These are phyloP conservation scores for Nigrospora sphaerica DNA, from an alignment of 2,329 filamentous ascomycete species.

Conservation along the genomic window DNA sequence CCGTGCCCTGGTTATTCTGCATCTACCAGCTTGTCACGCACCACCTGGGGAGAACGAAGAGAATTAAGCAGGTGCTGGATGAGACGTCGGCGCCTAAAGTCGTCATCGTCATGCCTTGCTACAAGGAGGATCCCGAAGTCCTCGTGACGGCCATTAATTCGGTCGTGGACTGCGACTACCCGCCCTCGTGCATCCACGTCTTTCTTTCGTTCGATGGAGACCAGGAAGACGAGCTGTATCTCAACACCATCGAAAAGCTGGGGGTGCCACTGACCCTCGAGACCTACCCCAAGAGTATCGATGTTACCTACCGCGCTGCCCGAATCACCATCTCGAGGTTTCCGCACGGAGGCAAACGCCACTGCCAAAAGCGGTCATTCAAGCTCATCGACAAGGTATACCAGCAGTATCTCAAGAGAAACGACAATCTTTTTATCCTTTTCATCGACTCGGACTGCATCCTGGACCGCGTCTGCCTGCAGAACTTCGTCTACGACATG, in stretches of 20 bases:
- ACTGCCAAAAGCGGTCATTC: slow-evolving; percentile 91
- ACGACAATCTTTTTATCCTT: slow-evolving; percentile 89
- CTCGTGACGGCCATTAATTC: slow-evolving; percentile 84
- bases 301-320: slow-evolving; percentile 74
- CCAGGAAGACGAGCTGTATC: slow-evolving; percentile 79
- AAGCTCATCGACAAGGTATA: slow-evolving; percentile 92
- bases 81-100: slow-evolving; percentile 85
- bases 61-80: slow-evolving; percentile 78
- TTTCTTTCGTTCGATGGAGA: slow-evolving; percentile 95
- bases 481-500: slow-evolving; percentile 99
- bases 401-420: slow-evolving; percentile 72
- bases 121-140: slow-evolving; percentile 81
- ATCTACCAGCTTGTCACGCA: slow-evolving; percentile 87
- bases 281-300: slow-evolving; percentile 81
- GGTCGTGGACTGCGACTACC: slow-evolving; percentile 89
- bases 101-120: slow-evolving; percentile 94
- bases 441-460: slow-evolving; percentile 99
- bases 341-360: slow-evolving; percentile 85
- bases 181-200: slow-evolving; percentile 83
- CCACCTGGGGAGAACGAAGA: slow-evolving; percentile 71
- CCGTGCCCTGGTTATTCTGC: slow-evolving; percentile 87
- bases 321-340: slow-evolving; percentile 89
- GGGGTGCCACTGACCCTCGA: slow-evolving; percentile 73
- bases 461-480: slow-evolving; percentile 80
- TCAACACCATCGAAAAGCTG: slow-evolving; percentile 77